These are phyloP conservation scores for Verticillium longisporum DNA, from an alignment of 2,329 filamentous ascomycete genomes.

Conservation along the genomic window DNA sequence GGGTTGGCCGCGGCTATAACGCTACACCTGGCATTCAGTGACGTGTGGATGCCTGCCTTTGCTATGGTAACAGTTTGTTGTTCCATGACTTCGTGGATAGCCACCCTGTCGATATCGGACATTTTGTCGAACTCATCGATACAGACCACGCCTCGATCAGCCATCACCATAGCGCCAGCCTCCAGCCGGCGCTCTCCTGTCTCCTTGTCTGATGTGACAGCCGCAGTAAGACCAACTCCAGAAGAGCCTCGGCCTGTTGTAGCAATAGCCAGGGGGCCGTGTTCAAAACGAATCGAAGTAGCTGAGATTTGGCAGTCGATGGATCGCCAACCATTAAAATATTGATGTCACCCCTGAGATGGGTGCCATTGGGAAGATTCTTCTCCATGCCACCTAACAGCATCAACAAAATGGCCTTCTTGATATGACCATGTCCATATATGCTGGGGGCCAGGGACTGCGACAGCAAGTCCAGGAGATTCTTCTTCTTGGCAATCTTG, in stretches of 20 bases:
- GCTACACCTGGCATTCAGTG: conserved; percentile 91
- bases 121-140: conserved; percentile 99
- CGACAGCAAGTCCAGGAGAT: conserved; percentile 85
- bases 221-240: conserved; percentile 93
- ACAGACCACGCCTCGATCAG: conserved; percentile 92
- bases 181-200: conserved; percentile 92
- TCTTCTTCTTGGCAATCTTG: conserved; percentile 90
- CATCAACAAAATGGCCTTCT: conserved; percentile 95
- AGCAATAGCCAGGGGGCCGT: conserved; percentile 91
- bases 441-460: conserved; percentile 95
- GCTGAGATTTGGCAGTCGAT: conserved; percentile 96
- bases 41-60: conserved; percentile 97
- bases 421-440: conserved; percentile 94
- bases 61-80: conserved; percentile 99
- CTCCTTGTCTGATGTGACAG: conserved; percentile 94
- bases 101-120: conserved; percentile 95
- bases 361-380: conserved; percentile 95
- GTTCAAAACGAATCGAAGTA: conserved; percentile 93
- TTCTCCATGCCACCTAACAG: conserved; percentile 95
- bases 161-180: conserved; percentile 97
- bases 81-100: conserved; percentile 99
- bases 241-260: conserved; percentile 96
- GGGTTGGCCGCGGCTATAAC: conserved; percentile 96
- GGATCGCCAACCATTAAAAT: conserved; percentile 99
- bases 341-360: conserved; percentile 97